Percentiles rank a stretch among this genome's conserved stretches.
phyloP scores from a whole-genome alignment of 108 stramenopile genomes.

The Skeletonema costatum region DNA sequence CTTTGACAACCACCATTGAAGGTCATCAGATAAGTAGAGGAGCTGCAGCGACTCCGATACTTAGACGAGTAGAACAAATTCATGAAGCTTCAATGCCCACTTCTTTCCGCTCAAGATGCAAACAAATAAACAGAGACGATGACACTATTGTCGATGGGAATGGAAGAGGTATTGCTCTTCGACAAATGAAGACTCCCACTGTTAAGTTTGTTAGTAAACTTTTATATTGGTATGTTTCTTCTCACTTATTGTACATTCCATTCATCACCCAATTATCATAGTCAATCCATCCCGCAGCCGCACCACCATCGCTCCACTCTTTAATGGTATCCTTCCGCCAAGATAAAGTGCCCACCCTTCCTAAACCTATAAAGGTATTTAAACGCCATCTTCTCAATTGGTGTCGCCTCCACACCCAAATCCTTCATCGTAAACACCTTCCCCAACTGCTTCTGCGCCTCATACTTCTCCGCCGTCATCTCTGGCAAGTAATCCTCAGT shows the following conservation, averaged over 20 bases:
- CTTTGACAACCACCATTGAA: too few species aligned
- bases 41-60: too few species aligned
- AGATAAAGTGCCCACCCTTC: conserved; percentile 87
- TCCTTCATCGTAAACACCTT: conserved; percentile 86
- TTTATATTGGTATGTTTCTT: not conserved
- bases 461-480: conserved; percentile 70
- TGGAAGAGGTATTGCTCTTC: too few species aligned
- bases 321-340: conserved; percentile 87
- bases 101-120: too few species aligned
- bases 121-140: too few species aligned
- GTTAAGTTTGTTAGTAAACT: conserved; percentile 1
- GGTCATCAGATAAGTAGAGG: too few species aligned
- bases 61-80: too few species aligned
- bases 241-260: not conserved
- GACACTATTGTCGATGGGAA: too few species aligned
- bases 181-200: not conserved
- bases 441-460: conserved; percentile 43
- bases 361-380: conserved; percentile 88
- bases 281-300: not conserved
- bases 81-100: too few species aligned
- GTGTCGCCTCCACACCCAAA: conserved; percentile 77
- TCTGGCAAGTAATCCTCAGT: conserved; percentile 77
- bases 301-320: not conserved
- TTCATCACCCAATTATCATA: not conserved
- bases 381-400: conserved; percentile 90